Base-by-base conservation (phyloP, 495 filamentous ascomycete species). In the Penicillium atrosanguineum region DNA sequence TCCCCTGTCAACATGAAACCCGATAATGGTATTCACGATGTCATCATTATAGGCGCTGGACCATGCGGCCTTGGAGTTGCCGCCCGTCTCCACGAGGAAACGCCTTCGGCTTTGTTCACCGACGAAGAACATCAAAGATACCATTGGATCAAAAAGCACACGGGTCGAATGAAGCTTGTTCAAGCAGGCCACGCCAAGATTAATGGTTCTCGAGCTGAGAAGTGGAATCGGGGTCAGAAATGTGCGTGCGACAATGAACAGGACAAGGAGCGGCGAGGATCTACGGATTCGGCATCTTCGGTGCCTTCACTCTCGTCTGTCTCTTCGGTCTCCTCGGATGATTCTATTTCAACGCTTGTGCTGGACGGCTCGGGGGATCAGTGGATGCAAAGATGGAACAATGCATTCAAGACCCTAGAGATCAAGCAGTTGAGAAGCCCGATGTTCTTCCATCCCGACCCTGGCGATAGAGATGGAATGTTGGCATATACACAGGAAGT, bases 361-460 rank as follows among this genome's bases (percentile, higher is more conserved):
- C 64, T 87, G 11, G 83, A 87, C 57, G 73, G 74, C 7, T 76
- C 75, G 2, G 71, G 73, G 0, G 62, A 70, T 29, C 49, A 64
- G 21, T 87, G 82, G 81, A 79, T 86, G 76, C 60, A 74, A 53
- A 61, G 73, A 46, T 87, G 83, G 83, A 75, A 80, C 31, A 67
- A 63, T 21, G 73, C 79, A 8, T 87, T 86, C 62, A 63, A 69
- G 19, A 78, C 69, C 0, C 72, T 85, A 47, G 75, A 79, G 36
- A 86, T 87, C 26, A 68, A 77, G 19, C 77, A 87, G 62, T 65
- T 86, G 15, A 76, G 82, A 14, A 85, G 82, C 57, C 83, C 82
- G 15, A 86, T 87, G 83, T 85, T 87, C 58, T 85, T 85, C 56
- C 83, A 87, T 66, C 68, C 83, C 18, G 83, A 86, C 53, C 83